Base-by-base conservation (phyloP, 768 basidiomycete genomes). In the Crucibulum laeve region DNA sequence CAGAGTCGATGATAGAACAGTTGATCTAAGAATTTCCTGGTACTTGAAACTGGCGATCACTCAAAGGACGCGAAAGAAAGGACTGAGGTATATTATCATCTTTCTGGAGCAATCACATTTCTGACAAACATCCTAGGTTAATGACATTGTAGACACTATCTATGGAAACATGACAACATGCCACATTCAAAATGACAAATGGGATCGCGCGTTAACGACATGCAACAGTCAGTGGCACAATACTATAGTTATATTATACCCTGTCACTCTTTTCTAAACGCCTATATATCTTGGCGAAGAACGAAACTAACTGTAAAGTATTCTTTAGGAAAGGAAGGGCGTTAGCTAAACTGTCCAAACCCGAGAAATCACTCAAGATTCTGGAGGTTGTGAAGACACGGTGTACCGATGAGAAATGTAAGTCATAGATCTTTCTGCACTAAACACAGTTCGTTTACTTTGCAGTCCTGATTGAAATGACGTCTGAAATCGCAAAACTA, bases 121-220 rank as follows among this genome's bases (percentile, higher is more conserved):
- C n/a, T 22, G 22, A 28, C 46, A 21, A 25, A 39, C 25, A 19
- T 38, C 22, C 40, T 48, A 91, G 89, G 73, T 80, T 15, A 89
- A 91, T 58, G 68, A 80, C 7, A 71, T 90, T 28, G 60, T 88
- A 15, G 87, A 87, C 62, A 91, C 86, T 67, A 79, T 91, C 36
- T 87, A 91, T 49, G 78, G 86, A 3, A 92, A 92, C 44, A 86
- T 88, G 84, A 79, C 83, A 2, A 87, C 87, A 4, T 89, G 87
- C 52, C 87, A 91, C 58, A 65, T 91, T 55, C 90, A 88, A 62
- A 79, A 79, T 39, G 69, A 71, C 37, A 92, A 89, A 56, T 92
- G 85, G 85, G 77, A 80, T 54, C 79, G 90, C 11, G 84, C 82
- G 0, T 58, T 78, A 40, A 87, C 91, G 52, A 82, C 87, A n/a